These are phyloP conservation scores for Bipolaris gigantea DNA, from an alignment of 2,329 filamentous ascomycete genomes.

Conservation along the genomic window DNA sequence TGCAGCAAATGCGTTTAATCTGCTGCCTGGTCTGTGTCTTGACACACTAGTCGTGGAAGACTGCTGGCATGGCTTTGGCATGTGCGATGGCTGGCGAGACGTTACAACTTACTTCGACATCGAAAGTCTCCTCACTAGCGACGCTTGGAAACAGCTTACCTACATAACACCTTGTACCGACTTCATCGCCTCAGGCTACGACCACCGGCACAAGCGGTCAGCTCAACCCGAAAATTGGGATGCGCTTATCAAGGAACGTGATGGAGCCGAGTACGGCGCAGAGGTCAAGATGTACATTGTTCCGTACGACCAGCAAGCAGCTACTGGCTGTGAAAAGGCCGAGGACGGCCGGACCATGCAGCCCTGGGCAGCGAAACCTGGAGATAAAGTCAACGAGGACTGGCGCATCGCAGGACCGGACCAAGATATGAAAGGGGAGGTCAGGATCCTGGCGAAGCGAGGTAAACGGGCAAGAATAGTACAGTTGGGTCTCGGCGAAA, in stretches of 20 bases:
- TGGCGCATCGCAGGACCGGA: conserved; percentile 31
- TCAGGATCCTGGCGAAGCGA: conserved; percentile 37
- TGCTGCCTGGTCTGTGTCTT: conserved; percentile 39
- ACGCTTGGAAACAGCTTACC: conserved; percentile 39
- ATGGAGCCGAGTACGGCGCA: conserved; percentile 35
- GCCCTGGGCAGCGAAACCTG: conserved; percentile 36
- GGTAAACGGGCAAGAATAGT: conserved; percentile 29
- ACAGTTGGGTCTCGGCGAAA: conserved; percentile 33
- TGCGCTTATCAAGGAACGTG: conserved; percentile 33
- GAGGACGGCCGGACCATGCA: conserved; percentile 27
- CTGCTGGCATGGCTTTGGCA: conserved; percentile 41
- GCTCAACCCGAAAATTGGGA: conserved; percentile 40
- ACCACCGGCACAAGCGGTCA: conserved; percentile 30
- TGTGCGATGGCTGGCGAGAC: conserved; percentile 40
- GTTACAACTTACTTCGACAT: conserved; percentile 42
- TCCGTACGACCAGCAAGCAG: conserved; percentile 18
- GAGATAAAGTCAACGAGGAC: conserved; percentile 36
- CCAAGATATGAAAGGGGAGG: conserved; percentile 38
- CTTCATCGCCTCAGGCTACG: conserved; percentile 41
- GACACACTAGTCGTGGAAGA: conserved; percentile 40
- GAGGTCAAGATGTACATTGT: conserved; percentile 41
- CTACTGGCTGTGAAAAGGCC: conserved; percentile 16
- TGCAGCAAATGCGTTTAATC: conserved; percentile 34
- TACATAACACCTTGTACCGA: conserved; percentile 41
- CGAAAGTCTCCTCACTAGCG: conserved; percentile 35